Conservation (phyloP, 257 asterid genomes). For the Eucommia ulmoides region DNA sequence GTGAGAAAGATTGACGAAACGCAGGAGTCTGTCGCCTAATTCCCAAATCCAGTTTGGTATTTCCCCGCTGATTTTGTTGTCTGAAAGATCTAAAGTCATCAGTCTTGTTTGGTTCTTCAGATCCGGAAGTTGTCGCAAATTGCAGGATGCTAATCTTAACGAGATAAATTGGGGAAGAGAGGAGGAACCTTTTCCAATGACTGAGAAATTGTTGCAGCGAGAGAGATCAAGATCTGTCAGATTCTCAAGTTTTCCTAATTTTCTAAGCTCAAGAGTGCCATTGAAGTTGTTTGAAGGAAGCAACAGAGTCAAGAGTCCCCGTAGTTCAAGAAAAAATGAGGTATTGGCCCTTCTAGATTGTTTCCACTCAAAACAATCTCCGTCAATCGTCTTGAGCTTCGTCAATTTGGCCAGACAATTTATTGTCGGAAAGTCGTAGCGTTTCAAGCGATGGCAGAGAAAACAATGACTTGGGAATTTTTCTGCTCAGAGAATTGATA, state of each 20-base stretch:
- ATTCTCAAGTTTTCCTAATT: slow-evolving; percentile 12
- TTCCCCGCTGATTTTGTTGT: not conserved
- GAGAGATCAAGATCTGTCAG: slow-evolving; percentile 19
- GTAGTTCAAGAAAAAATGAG: slow-evolving; percentile 29
- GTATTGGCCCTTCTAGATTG: slow-evolving; percentile 38
- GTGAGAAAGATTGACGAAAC: slow-evolving; percentile 1
- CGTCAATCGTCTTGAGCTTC: slow-evolving; percentile 9
- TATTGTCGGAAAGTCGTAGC: slow-evolving; percentile 24
- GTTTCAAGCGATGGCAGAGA: slow-evolving; percentile 22
- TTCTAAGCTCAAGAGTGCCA: slow-evolving; percentile 28
- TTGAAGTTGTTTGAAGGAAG: slow-evolving; percentile 31
- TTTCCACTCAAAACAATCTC: slow-evolving; percentile 32
- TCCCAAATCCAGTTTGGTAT: slow-evolving; percentile 1
- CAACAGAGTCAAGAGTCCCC: slow-evolving; percentile 15
- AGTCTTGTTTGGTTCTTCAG: slow-evolving; percentile 1
- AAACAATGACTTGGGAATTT: slow-evolving; percentile 33
- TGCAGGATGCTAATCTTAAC: slow-evolving; percentile 6
- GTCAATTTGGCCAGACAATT: slow-evolving; percentile 23
- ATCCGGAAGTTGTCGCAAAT: not conserved
- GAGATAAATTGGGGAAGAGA: slow-evolving; percentile 9
- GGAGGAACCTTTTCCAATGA: slow-evolving; percentile 7
- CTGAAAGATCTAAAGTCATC: not conserved
- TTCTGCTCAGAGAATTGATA: slow-evolving; percentile 27
- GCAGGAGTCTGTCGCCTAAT: not conserved
- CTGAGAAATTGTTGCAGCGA: slow-evolving; percentile 11